Conservation (phyloP, 1,284 basidiomycete genomes). For the Rhodotorula mucilaginosa region DNA sequence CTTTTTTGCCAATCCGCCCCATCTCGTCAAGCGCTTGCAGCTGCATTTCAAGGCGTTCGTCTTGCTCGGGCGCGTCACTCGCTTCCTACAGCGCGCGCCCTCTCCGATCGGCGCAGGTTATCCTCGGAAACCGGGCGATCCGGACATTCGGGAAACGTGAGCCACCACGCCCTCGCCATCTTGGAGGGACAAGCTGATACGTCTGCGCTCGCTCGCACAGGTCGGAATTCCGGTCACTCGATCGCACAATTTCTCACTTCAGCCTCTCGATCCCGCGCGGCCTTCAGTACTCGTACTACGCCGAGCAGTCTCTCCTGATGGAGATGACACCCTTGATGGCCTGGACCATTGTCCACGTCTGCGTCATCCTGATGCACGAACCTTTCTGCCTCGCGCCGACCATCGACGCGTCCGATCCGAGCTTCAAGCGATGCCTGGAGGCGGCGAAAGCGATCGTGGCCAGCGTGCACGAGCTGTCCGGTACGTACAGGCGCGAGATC, state of each 20-base stretch:
- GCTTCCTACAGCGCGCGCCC: conserved; percentile 30
- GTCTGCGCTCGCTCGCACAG: not conserved
- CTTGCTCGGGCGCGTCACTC: conserved; percentile 35
- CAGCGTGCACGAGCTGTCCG: conserved; percentile 32
- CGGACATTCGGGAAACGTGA: conserved; percentile 19
- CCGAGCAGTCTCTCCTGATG: not conserved
- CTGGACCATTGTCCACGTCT: conserved; percentile 27
- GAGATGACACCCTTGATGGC: conserved; percentile 20
- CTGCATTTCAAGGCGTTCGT: conserved; percentile 39
- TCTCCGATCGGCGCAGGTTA: conserved; percentile 15
- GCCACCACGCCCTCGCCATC: not conserved
- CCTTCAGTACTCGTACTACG: conserved; percentile 20
- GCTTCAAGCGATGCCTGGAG: conserved; percentile 33
- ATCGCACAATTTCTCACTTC: conserved; percentile 32
- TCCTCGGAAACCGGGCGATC: not conserved
- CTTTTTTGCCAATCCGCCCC: conserved; percentile 29
- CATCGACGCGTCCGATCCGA: not conserved
- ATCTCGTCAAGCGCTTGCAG: conserved; percentile 30
- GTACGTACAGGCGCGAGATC: conserved; percentile 8
- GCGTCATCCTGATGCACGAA: conserved; percentile 41
- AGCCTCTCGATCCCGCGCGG: conserved; percentile 36
- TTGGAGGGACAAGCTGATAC: too few relatives aligned
- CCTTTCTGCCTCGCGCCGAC: conserved; percentile 19
- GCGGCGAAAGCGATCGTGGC: conserved; percentile 33
- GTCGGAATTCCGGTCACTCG: conserved; percentile 34